phyloP scores from a whole-genome alignment of 768 basidiomycete genomes.

The Cystobasidium tubakii region DNA sequence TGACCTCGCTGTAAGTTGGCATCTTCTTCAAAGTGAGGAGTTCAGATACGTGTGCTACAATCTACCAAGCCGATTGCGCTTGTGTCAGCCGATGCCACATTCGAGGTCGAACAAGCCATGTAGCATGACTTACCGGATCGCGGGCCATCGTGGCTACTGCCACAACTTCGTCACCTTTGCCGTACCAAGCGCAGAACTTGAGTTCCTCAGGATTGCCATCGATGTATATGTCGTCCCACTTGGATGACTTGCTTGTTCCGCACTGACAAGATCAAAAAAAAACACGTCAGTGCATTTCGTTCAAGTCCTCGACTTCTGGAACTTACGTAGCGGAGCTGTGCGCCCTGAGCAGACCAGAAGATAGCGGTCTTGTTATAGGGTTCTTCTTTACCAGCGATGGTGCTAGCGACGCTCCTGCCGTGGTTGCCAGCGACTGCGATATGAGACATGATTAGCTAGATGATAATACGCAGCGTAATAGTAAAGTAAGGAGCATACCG shows the following conservation, averaged over 20 bases:
- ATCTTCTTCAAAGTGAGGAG: conserved; percentile 70
- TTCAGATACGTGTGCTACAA: conserved; percentile 71
- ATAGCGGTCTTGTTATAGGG: conserved; percentile 71
- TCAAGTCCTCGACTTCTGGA: too few species aligned
- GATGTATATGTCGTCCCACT: conserved; percentile 71
- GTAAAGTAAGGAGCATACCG: too few species aligned
- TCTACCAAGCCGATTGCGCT: conserved; percentile 47
- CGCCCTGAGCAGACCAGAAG: conserved; percentile 89
- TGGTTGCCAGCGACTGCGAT: conserved; percentile 34
- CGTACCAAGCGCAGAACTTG: conserved; percentile 83
- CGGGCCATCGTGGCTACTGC: conserved; percentile 41
- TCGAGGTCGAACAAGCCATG: not conserved
- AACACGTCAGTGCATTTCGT: too few species aligned
- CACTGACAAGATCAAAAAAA: conserved; percentile 43
- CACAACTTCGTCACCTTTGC: conserved; percentile 49
- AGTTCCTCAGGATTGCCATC: conserved; percentile 67
- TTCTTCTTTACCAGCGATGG: conserved; percentile 44
- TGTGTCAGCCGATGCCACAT: too few species aligned
- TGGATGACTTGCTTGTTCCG: conserved; percentile 58
- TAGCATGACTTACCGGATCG: not conserved
- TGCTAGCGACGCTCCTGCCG: conserved; percentile 29
- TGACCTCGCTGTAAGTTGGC: conserved; percentile 69
- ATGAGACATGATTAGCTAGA: not conserved
- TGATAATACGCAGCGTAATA: too few species aligned
- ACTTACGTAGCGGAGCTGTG: conserved; percentile 72